Evolutionary conservation across 225 moss, liverwort and hornwort species (phyloP), one percentile per base, ranked within the genome.

Genomic region (Bryum argenteum): DNA sequence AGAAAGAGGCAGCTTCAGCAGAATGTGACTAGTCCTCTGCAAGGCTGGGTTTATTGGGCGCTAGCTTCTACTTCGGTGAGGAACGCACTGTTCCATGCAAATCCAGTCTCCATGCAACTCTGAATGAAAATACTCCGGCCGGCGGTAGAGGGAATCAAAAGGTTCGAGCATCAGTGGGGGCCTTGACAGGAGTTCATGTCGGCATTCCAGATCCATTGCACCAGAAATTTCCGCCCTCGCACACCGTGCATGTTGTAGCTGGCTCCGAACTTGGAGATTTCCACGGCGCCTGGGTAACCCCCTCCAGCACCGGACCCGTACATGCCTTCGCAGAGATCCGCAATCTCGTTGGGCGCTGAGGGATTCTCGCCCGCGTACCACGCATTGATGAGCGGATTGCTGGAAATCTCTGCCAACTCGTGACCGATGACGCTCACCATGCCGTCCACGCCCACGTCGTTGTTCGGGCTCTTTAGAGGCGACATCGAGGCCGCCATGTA

Each of bases 351-450:
- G 1, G 87, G 87, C 0, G 81, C 84, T 0, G 77, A 77, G 1
- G 87, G 80, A 66, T 84, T 75, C 65, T 88, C 81, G 0, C 87
- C 87, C 1, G 87, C 87, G 14, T 81, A 88, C 87, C 87, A 88
- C 0, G 84, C 87, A 45, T 84, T 88, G 52, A 84, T 82, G 15
- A 88, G 68, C 17, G 87, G 87, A 20, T 88, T 84, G 75, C 83
- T 84, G 9, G 87, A 69, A 50, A 88, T 79, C 64, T 88, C 87
- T 0, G 87, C 82, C 6, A 88, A 65, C 77, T 88, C 87, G 40
- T 88, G 87, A 24, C 84, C 87, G 1, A 88, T 81, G n/a, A 88
- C 87, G 74, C 79, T 88, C 61, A 88, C 82, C 88, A 88, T 88
- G 4, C 79, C 88, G 41, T 88, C 88, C 33, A 85, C 79, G 0